phyloP scores from a whole-genome alignment of 768 basidiomycete genomes.

The Piloderma croceum region DNA sequence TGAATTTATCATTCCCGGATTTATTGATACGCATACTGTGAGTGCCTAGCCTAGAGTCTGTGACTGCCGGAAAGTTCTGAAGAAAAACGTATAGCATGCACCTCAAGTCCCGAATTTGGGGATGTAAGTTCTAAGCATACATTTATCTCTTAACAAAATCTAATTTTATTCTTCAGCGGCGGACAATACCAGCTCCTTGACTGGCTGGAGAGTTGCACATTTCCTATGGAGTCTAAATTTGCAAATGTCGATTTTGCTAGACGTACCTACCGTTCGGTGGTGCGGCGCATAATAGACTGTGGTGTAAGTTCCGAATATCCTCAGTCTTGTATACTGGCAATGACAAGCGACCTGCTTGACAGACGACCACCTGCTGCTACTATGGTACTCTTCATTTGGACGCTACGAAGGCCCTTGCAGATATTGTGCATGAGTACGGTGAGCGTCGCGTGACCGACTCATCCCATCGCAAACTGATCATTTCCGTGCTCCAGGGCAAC shows the following conservation, averaged over 20 bases:
- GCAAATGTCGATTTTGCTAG: slow-evolving; percentile 62
- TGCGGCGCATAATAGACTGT: slow-evolving; percentile 60
- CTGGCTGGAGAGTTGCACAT: slow-evolving; percentile 82
- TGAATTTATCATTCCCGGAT: slow-evolving; percentile 78
- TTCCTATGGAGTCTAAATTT: slow-evolving; percentile 82
- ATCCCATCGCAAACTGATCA: not conserved
- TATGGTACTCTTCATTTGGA: slow-evolving; percentile 80
- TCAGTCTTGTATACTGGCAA: slow-evolving; percentile 6
- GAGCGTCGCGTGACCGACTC: slow-evolving; percentile 12
- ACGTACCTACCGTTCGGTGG: slow-evolving; percentile 62
- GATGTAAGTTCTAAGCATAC: slow-evolving; percentile 33
- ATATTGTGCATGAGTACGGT: slow-evolving; percentile 63
- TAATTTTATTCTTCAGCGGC: too few relatives aligned
- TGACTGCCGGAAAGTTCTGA: slow-evolving; percentile 1
- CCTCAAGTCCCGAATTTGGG: slow-evolving; percentile 75
- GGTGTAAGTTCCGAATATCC: slow-evolving; percentile 53
- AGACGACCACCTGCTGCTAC: slow-evolving; percentile 95
- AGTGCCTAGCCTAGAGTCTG: slow-evolving; percentile 19
- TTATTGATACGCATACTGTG: slow-evolving; percentile 90
- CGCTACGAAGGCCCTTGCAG: slow-evolving; percentile 75
- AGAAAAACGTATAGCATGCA: slow-evolving; percentile 50
- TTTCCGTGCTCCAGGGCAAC: slow-evolving; percentile 48
- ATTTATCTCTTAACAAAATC: not conserved
- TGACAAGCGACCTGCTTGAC: slow-evolving; percentile 3
- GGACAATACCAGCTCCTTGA: slow-evolving; percentile 83